These are phyloP conservation scores for Irpex sp. DNA, from an alignment of 1,284 basidiomycete species.

Conservation along the genomic window DNA sequence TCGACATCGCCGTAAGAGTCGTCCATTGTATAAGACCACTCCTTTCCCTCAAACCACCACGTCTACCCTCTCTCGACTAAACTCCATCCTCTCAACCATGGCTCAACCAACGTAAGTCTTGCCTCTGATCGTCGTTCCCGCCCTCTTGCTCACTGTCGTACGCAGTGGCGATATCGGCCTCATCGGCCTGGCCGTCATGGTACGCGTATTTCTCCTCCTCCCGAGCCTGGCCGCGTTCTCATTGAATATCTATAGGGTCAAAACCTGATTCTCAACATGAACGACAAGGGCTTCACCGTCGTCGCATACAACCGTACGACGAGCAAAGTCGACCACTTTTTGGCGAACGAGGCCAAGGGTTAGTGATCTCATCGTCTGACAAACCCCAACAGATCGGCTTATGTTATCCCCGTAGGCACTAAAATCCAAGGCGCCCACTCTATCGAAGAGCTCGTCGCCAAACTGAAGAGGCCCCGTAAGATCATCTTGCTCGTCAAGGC, in stretches of 20 bases:
- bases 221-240: constrained; percentile 12
- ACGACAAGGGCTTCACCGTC: constrained; percentile 98
- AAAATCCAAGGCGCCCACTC: constrained; percentile 95
- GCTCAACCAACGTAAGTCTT: constrained; percentile 38
- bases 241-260: constrained; percentile 61
- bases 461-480: constrained; percentile 83
- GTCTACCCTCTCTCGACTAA: constrained; percentile 25
- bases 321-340: constrained; percentile 95
- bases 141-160: constrained; percentile 7
- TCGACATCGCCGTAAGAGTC: constrained; percentile 27
- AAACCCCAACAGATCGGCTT: constrained; percentile 12
- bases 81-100: constrained; percentile 32
- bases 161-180: constrained; percentile 86
- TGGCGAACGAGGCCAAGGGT: constrained; percentile 98
- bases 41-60: constrained; percentile 23
- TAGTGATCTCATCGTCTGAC: constrained; percentile 22
- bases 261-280: constrained; percentile 97
- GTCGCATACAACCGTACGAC: constrained; percentile 97
- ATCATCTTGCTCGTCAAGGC: constrained; percentile 97
- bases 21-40: constrained; percentile 17
- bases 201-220: constrained; percentile 33
- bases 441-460: constrained; percentile 82
- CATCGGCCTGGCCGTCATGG: constrained; percentile 97
- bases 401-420: constrained; percentile 59
- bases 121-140: constrained; percentile 4